A percentile compares a stretch with the other conserved stretches of the same genome.
Evolutionary conservation across 108 stramenopile genomes (phyloP).

Genomic region (Aureococcus anophagefferens): DNA sequence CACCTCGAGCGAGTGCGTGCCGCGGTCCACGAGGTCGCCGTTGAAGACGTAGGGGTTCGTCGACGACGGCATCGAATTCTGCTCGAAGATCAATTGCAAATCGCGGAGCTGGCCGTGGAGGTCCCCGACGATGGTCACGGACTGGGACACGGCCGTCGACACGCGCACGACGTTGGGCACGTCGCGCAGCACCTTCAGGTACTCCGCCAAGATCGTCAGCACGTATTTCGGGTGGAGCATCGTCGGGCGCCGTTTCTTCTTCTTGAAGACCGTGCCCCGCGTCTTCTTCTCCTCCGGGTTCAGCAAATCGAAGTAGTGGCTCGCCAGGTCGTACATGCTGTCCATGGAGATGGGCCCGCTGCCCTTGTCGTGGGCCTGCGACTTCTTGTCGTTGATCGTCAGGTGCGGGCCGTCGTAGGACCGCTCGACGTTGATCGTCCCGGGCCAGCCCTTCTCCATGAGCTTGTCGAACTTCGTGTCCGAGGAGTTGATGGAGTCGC

Average conservation of each 20-base stretch:
- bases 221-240: not conserved
- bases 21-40: slow-evolving; percentile 10
- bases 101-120: not conserved
- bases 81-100: not conserved
- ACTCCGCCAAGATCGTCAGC: not conserved
- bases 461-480: not conserved
- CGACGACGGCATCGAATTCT: not conserved
- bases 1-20: not conserved
- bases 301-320: too few relatives aligned
- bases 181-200: not conserved
- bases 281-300: too few relatives aligned
- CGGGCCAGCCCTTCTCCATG: not conserved
- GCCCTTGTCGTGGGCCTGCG: not conserved
- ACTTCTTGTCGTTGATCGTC: too few relatives aligned
- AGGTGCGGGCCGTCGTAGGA: too few relatives aligned
- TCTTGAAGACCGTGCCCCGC: not conserved
- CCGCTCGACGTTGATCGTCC: not conserved
- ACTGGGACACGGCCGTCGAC: not conserved
- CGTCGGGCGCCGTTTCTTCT: not conserved
- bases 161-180: not conserved
- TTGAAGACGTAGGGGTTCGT: slow-evolving; percentile 5
- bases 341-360: not conserved
- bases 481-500: not conserved
- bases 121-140: not conserved
- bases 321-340: not conserved